Conservation (phyloP, 148 eudicot genomes). For the Rhododendron kiyosumense region DNA sequence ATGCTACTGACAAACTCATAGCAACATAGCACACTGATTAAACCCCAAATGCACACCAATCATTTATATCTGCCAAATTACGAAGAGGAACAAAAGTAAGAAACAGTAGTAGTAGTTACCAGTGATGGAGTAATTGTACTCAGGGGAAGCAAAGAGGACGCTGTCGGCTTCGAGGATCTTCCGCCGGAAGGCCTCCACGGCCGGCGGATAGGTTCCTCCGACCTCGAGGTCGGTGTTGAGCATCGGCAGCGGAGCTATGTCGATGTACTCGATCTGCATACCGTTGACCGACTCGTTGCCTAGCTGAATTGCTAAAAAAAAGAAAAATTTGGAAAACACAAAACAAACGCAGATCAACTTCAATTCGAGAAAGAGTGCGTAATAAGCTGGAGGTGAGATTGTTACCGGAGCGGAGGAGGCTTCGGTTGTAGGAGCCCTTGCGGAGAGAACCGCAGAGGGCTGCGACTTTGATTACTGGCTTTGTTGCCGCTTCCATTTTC, state of each 20-base stretch:
- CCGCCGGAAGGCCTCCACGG: constrained; percentile 65
- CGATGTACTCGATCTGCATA: constrained; percentile 58
- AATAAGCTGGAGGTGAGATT: not conserved
- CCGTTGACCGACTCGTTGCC: constrained; percentile 43
- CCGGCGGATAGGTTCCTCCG: constrained; percentile 51
- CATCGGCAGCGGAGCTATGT: constrained; percentile 70
- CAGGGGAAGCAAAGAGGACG: constrained; percentile 81
- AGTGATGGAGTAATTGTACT: constrained; percentile 79
- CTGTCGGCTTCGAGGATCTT: constrained; percentile 70
- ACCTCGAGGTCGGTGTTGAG: constrained; percentile 83
- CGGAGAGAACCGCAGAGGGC: constrained; percentile 86
- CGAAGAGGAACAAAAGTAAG: not conserved
- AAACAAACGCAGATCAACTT: not conserved
- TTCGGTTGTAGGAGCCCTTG: constrained; percentile 63
- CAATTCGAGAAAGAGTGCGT: not conserved
- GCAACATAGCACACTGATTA: not conserved
- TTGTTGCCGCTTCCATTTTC: constrained; percentile 18
- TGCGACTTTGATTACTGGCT: constrained; percentile 55
- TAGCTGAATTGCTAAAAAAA: constrained; percentile 45
- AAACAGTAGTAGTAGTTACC: constrained; percentile 24
- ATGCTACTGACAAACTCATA: not conserved
- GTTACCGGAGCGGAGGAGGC: constrained; percentile 72
- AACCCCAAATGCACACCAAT: not conserved
- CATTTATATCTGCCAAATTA: not conserved
- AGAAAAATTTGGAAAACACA: not conserved